Evolutionary conservation across 768 basidiomycete species (phyloP), one percentile per base, ranked within the genome.

Genomic region (Lentinula sp.): DNA sequence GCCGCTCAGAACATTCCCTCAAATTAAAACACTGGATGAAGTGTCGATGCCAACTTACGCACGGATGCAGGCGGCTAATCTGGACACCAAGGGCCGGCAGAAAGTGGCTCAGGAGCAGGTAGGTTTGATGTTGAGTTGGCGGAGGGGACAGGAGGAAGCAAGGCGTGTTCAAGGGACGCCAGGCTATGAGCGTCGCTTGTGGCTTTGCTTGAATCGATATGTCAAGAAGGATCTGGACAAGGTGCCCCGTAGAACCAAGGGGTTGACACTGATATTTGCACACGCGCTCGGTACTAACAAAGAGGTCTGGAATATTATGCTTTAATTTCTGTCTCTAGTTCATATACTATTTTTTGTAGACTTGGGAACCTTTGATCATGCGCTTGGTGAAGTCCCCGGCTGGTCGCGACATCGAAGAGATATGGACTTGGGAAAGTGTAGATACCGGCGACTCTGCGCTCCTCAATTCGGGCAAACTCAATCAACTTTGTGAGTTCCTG

Each of bases 241-340:
- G 56, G 54, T 57, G 28, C 55, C 55, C 20, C 37, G 41, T 15
- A 56, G 33, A 23, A 33, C 39, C 41, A 56, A 42, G 28, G 48
- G 57, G 32, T 39, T 46, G 12, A 95, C 92, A 0, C 71, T 95
- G 55, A 81, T 95, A 62, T 77, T 91, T 50, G 82, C 84, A 3
- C 94, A 95, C 69, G 91, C 91, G 2, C 95, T 91, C 71, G 93
- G 95, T 1, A 88, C 95, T 66, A 84, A 83, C 50, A 95, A 95
- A 70, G 93, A 95, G 85, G 91, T 86, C 58, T 50, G 83, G 2
- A 63, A 18, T n/a, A 43, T 45, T 2, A 7, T n/a, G 18, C 20
- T 51, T 23, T 10, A 43, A 20, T 33, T 18, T 20, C 6, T 4
- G 41, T 55, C 32, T 33, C 49, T 52, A 18, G 59, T 48, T 32